Conservation (phyloP, 2,329 filamentous ascomycete species). For the Ceratocystis alfenasii region DNA sequence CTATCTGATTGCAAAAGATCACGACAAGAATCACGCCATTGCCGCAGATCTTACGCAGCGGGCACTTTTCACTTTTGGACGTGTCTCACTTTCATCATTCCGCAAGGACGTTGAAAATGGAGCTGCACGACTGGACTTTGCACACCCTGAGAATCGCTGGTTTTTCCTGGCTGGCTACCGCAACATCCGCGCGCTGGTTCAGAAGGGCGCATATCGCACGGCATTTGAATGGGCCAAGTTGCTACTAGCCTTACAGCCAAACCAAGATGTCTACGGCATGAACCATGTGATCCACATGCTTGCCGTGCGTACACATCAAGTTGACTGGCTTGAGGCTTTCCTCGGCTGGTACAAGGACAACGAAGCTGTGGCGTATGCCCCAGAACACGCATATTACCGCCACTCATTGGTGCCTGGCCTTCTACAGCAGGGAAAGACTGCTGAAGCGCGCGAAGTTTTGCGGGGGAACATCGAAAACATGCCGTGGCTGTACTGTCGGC, state of each 20-base stretch:
- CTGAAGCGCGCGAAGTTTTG: slow-evolving; percentile 54
- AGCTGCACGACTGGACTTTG: slow-evolving; percentile 68
- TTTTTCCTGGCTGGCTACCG: slow-evolving; percentile 84
- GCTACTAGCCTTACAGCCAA: slow-evolving; percentile 58
- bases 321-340: slow-evolving; percentile 63
- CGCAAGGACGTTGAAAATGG: slow-evolving; percentile 62
- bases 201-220: slow-evolving; percentile 88
- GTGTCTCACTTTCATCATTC: slow-evolving; percentile 75
- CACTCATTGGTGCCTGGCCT: slow-evolving; percentile 69
- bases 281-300: slow-evolving; percentile 71
- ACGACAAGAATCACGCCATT: slow-evolving; percentile 70
- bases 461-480: slow-evolving; percentile 55
- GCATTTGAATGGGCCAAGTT: slow-evolving; percentile 90
- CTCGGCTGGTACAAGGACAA: slow-evolving; percentile 33
- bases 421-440: slow-evolving; percentile 54
- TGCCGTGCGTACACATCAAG: slow-evolving; percentile 68
- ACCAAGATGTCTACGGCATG: slow-evolving; percentile 68
- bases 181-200: slow-evolving; percentile 72
- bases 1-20: slow-evolving; percentile 76
- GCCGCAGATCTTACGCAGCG: slow-evolving; percentile 81
- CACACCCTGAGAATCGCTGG: slow-evolving; percentile 75
- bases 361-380: slow-evolving; percentile 30
- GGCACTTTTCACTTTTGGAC: slow-evolving; percentile 85
- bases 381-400: slow-evolving; percentile 52
- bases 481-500: slow-evolving; percentile 71